phyloP scores from a whole-genome alignment of 805 yeast species.

The Komagataella phaffii region DNA sequence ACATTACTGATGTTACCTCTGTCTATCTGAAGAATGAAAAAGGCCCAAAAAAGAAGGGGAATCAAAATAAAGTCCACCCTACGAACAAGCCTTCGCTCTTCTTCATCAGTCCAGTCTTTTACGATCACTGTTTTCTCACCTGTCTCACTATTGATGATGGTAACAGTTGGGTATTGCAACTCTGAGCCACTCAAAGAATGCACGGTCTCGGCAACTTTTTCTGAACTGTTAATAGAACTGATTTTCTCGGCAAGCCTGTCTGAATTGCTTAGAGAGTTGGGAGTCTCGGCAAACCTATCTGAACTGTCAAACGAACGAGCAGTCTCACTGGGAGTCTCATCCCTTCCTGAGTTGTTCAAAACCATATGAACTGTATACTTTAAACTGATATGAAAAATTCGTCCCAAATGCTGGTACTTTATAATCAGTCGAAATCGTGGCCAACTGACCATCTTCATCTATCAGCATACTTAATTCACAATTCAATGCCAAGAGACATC shows the following conservation, averaged over 20 bases:
- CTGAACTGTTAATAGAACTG: background rate
- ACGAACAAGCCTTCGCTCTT: constrained; percentile 5
- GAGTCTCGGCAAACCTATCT: background rate
- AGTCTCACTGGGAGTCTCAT: background rate
- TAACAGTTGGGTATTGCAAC: background rate
- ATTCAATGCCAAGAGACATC: background rate
- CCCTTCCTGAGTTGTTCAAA: background rate
- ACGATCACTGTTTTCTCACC: constrained; percentile 3
- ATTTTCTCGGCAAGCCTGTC: background rate
- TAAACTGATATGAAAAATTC: no score
- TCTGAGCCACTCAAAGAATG: background rate
- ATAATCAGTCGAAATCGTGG: background rate
- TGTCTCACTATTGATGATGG: constrained; percentile 1
- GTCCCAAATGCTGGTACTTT: background rate
- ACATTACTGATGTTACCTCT: constrained; percentile 38
- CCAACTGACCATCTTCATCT: no score
- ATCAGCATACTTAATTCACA: background rate
- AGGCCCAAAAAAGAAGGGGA: constrained; percentile 4
- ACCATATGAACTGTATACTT: background rate
- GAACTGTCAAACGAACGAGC: background rate
- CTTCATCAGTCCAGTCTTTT: constrained; percentile 8
- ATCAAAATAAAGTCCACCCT: constrained; percentile 8
- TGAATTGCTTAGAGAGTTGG: background rate
- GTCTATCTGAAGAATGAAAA: constrained; percentile 29
- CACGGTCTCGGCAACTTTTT: background rate